Evolutionary conservation across 1,284 basidiomycete species (phyloP).

Genomic region (Cystobasidium slooffiae): DNA sequence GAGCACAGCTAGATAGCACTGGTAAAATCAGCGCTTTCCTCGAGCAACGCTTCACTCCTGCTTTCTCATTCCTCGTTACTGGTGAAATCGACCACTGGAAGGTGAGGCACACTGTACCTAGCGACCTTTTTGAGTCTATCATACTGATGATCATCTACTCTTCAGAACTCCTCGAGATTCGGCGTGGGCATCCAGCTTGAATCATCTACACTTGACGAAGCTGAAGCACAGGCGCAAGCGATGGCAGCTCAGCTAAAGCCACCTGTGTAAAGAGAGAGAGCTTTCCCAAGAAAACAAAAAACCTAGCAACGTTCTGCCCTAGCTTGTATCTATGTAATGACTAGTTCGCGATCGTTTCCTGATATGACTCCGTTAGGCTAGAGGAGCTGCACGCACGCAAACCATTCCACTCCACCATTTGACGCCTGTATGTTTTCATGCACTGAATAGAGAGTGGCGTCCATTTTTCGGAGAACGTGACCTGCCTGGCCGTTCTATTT

Average conservation of each 20-base stretch:
- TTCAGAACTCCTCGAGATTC: conserved; percentile 85
- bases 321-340: neutral
- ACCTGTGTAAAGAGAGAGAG: conserved; percentile 13
- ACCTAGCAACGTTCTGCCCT: neutral
- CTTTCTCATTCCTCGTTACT: conserved; percentile 90
- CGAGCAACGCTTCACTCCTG: conserved; percentile 93
- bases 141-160: conserved; percentile 6
- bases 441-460: no score
- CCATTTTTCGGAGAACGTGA: no score
- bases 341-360: no score
- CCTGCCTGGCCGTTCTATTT: no score
- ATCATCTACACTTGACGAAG: conserved; percentile 52
- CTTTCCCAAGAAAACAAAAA: neutral
- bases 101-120: conserved; percentile 61
- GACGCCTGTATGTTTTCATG: no score
- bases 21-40: conserved; percentile 93
- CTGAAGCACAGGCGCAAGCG: conserved; percentile 42
- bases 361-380: no score
- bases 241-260: conserved; percentile 29
- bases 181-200: conserved; percentile 97
- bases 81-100: conserved; percentile 99
- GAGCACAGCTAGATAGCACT: conserved; percentile 87
- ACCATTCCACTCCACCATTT: no score
- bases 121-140: neutral
- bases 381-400: no score